phyloP scores from a whole-genome alignment of 2,329 filamentous ascomycete genomes.

The Epichloe sibirici region DNA sequence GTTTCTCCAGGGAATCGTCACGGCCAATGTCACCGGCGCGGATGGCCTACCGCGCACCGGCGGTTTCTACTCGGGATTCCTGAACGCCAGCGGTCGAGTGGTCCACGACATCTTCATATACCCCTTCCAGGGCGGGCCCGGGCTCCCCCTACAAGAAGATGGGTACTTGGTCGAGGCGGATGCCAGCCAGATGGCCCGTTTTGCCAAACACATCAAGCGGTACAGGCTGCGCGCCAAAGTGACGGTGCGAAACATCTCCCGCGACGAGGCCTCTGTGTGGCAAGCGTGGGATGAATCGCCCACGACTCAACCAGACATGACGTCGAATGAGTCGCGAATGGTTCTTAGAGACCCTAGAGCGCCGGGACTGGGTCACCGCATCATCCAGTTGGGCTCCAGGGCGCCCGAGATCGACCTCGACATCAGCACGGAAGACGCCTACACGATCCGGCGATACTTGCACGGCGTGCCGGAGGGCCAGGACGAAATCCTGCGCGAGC shows the following conservation, averaged over 20 bases:
- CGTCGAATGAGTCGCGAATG: constrained; percentile 14
- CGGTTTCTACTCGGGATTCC: constrained; percentile 70
- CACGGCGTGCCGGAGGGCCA: constrained; percentile 78
- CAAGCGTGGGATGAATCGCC: constrained; percentile 54
- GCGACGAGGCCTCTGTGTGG: constrained; percentile 57
- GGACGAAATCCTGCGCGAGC: constrained; percentile 57
- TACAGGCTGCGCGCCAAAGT: constrained; percentile 82
- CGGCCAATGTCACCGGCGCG: constrained; percentile 37
- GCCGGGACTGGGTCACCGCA: constrained; percentile 42
- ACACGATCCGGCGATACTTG: constrained; percentile 66
- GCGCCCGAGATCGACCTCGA: constrained; percentile 29
- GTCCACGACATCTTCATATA: constrained; percentile 88
- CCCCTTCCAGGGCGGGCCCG: constrained; percentile 31
- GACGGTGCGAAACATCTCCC: constrained; percentile 50
- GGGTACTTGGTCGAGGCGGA: constrained; percentile 71
- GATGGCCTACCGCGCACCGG: constrained; percentile 24
- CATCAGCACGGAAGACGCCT: constrained; percentile 43
- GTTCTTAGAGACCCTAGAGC: constrained; percentile 40
- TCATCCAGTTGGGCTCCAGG: constrained; percentile 23
- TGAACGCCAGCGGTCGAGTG: constrained; percentile 75
- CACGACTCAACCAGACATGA: neutral
- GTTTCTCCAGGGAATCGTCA: constrained; percentile 82
- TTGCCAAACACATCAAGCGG: constrained; percentile 65
- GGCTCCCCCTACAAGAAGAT: constrained; percentile 14
- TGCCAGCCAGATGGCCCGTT: constrained; percentile 43